Conservation (phyloP, 2,329 filamentous ascomycete species). For the Pseudocercospora musae region DNA sequence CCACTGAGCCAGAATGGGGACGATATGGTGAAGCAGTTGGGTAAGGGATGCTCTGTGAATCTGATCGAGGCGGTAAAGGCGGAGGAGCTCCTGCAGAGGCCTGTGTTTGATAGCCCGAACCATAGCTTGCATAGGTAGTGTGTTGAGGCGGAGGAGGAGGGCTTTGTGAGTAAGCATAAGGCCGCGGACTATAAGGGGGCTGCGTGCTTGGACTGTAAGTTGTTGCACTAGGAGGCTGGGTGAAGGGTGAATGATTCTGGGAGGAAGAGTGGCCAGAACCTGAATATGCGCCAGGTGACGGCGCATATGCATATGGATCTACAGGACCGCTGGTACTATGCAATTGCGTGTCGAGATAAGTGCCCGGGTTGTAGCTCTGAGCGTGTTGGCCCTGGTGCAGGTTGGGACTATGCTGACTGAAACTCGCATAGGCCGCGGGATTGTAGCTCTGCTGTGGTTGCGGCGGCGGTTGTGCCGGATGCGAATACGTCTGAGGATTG, state of each 20-base stretch:
- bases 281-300: slow-evolving; percentile 17
- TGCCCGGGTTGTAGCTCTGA: slow-evolving; percentile 25
- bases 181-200: slow-evolving; percentile 25
- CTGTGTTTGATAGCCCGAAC: slow-evolving; percentile 17
- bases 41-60: slow-evolving; percentile 19
- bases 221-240: slow-evolving; percentile 19
- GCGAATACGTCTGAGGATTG: slow-evolving; percentile 65
- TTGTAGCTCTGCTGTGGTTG: slow-evolving; percentile 43
- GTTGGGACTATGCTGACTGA: slow-evolving; percentile 16
- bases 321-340: slow-evolving; percentile 28
- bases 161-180: slow-evolving; percentile 17
- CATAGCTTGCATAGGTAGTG: slow-evolving; percentile 2
- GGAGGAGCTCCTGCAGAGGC: slow-evolving; percentile 17
- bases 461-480: slow-evolving; percentile 19
- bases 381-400: slow-evolving; percentile 16
- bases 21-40: slow-evolving; percentile 20
- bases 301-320: slow-evolving; percentile 30
- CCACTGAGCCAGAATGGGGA: slow-evolving; percentile 21
- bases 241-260: slow-evolving; percentile 12
- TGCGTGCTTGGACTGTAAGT: slow-evolving; percentile 23
- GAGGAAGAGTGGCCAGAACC: slow-evolving; percentile 20
- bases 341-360: slow-evolving; percentile 24
- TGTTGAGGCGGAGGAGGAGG: slow-evolving; percentile 26
- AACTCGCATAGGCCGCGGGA: slow-evolving; percentile 44
- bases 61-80: not conserved